Base-by-base conservation (phyloP, 31 red algal genomes). In the Bonnemaisonia californica region DNA sequence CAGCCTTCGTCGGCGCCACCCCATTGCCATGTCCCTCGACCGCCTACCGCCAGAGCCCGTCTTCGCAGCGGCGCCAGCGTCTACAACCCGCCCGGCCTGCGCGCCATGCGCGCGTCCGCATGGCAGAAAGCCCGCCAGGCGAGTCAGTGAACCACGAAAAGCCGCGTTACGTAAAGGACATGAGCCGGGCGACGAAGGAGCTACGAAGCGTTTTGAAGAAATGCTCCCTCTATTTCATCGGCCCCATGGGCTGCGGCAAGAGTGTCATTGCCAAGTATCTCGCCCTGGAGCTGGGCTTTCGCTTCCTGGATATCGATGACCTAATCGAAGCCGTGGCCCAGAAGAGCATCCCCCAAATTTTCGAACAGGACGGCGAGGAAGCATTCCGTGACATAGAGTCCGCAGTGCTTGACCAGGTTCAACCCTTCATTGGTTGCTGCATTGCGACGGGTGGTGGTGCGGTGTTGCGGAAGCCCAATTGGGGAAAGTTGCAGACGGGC, bases 171-270 rank as follows among this genome's bases (percentile, higher is more conserved):
- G 18, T 4, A 34, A 59, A 65, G 38, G 73, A 87, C n/a, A 29
- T 70, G 11, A 71, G 51, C 23, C 64, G 47, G 13, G 76, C 77
- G 26, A 74, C 71, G 19, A 89, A 89, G 42, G 85, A 89, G 24
- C 57, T 89, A 28, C 76, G 65, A 22, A 80, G 75, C n/a, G 76
- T 89, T 12, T 80, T 89, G 65, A 91, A 91, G 62, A 91, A 91
- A 57, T 90, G 87, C 42, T 77, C 87, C 9, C 64, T 98, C 51
- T 98, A 98, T 89, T 74, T 98, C 51, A 60, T 94, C 32, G 95
- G 95, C 21, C 85, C 93, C 57, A 98, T 94, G 87, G 95, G 95
- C 13, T 80, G 78, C 22, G 95, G 95, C 30, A 98, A 98, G 69
- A 85, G 66, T 21, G 85, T 81, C 0, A 60, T 98, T 37, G 95